A percentile compares a stretch with the other conserved stretches of the same genome.
These are phyloP conservation scores for Apostasia shenzhenica DNA, from an alignment of 106 monocot species.

Conservation along the genomic window DNA sequence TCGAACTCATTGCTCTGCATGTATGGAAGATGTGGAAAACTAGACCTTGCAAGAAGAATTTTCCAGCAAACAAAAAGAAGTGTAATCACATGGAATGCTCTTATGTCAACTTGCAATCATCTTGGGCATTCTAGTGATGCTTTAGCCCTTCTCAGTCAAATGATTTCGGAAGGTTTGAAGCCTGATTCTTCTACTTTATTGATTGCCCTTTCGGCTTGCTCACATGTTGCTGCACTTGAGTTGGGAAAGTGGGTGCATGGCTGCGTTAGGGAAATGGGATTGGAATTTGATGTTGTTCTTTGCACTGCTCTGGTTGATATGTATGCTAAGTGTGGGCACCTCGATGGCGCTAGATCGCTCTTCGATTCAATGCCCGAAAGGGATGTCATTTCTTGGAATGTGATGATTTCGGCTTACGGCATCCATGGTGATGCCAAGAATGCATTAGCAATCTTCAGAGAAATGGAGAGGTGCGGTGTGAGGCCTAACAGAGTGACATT, in stretches of 20 bases:
- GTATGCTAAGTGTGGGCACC: conserved; percentile 88
- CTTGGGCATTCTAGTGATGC: conserved; percentile 37
- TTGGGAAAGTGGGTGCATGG: conserved; percentile 46
- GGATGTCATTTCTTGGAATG: conserved; percentile 78
- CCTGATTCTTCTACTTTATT: conserved; percentile 51
- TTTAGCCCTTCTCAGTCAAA: conserved; percentile 51
- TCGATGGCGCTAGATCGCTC: conserved; percentile 38
- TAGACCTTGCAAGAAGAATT: conserved; percentile 33
- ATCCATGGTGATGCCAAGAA: conserved; percentile 60
- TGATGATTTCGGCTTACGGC: conserved; percentile 70
- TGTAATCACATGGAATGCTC: conserved; percentile 54
- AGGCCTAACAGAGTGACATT: conserved; percentile 67
- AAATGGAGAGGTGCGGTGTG: conserved; percentile 34
- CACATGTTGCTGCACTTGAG: conserved; percentile 43
- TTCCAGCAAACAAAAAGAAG: conserved; percentile 38
- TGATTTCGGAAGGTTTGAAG: conserved; percentile 36
- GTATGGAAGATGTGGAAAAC: conserved; percentile 53
- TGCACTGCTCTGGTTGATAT: conserved; percentile 63
- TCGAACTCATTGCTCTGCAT: conserved; percentile 48
- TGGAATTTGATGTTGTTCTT: conserved; percentile 31
- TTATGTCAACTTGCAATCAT: conserved; percentile 46
- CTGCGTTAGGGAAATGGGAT: conserved; percentile 38
- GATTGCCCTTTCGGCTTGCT: conserved; percentile 59
- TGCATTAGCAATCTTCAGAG: conserved; percentile 45
- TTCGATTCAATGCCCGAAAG: conserved; percentile 66